A percentile compares a stretch with the other conserved stretches of the same genome.
Evolutionary conservation across 2,329 filamentous ascomycete genomes (phyloP).

Genomic region (Exophiala phaeomuriformis): DNA sequence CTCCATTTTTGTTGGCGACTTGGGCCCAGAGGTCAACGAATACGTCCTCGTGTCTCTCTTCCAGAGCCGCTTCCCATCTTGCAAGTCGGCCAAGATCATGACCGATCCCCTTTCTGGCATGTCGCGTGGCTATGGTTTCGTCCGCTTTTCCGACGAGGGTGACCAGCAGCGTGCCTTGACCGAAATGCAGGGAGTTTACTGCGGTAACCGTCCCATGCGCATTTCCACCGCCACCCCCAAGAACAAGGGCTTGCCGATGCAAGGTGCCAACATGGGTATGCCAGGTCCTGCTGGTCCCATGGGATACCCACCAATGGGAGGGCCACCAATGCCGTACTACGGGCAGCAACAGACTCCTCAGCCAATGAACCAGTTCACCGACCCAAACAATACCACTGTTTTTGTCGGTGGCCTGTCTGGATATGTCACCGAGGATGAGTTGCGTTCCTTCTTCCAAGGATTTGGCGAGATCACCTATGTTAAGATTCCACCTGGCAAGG

Average conservation of each 20-base stretch:
- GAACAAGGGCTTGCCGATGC: conserved; percentile 56
- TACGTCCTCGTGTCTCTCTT: conserved; percentile 96
- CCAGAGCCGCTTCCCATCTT: conserved; percentile 90
- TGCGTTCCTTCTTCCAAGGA: conserved; percentile 99
- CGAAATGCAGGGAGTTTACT: conserved; percentile 99
- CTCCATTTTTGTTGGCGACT: conserved; percentile 95
- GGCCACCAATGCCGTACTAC: conserved; percentile 61
- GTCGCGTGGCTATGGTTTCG: conserved; percentile 95
- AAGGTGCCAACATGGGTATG: conserved; percentile 48
- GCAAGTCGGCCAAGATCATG: conserved; percentile 99
- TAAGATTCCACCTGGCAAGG: conserved; percentile 98
- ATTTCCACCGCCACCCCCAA: conserved; percentile 97
- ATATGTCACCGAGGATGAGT: conserved; percentile 97
- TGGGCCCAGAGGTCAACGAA: conserved; percentile 97
- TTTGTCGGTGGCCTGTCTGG: conserved; percentile 95
- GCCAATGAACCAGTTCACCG: conserved; percentile 99
- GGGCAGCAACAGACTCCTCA: conserved; percentile 73
- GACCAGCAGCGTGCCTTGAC: conserved; percentile 93
- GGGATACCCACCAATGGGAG: conserved; percentile 61
- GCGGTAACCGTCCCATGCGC: conserved; percentile 95
- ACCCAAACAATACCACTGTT: conserved; percentile 98
- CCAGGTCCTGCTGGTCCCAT: conserved; percentile 45
- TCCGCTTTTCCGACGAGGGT: conserved; percentile 89
- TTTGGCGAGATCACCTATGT: conserved; percentile 99
- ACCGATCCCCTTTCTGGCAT: conserved; percentile 96